A percentile compares a stretch with the other conserved stretches of the same genome.
Conservation (phyloP, 2,329 filamentous ascomycete genomes). For the Grosmannia clavigera region DNA sequence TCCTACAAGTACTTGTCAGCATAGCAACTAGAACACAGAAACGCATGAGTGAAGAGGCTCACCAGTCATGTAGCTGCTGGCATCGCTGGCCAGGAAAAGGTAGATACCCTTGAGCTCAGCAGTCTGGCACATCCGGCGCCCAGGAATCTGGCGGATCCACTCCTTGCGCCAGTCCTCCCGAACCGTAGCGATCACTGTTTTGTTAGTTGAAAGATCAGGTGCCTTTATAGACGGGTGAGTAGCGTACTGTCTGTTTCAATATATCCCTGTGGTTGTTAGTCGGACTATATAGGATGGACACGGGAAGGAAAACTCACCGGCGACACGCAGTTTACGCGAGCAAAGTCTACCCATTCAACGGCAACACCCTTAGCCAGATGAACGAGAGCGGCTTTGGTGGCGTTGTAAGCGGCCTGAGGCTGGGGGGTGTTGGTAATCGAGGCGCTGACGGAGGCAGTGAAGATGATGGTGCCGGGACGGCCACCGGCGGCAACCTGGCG, state of each 20-base stretch:
- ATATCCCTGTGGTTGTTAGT: conserved; percentile 14
- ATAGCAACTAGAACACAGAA: background rate
- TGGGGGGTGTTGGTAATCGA: conserved; percentile 69
- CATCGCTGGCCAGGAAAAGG: conserved; percentile 47
- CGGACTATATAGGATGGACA: background rate
- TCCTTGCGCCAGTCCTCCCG: conserved; percentile 54
- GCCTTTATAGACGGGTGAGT: too few species aligned
- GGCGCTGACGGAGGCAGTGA: conserved; percentile 44
- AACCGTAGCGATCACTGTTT: conserved; percentile 45
- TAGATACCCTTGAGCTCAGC: conserved; percentile 48
- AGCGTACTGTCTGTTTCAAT: conserved; percentile 29
- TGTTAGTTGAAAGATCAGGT: too few species aligned
- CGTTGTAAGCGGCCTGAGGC: conserved; percentile 60
- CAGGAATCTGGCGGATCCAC: conserved; percentile 38
- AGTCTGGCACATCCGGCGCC: conserved; percentile 39
- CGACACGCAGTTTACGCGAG: conserved; percentile 57
- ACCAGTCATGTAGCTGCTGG: conserved; percentile 27
- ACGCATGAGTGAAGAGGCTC: background rate
- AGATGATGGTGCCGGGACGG: conserved; percentile 21
- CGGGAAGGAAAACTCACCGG: conserved; percentile 32
- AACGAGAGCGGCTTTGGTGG: conserved; percentile 53
- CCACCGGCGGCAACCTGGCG: background rate
- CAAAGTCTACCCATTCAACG: conserved; percentile 65
- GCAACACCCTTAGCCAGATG: conserved; percentile 55
- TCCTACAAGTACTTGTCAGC: background rate